Conservation (phyloP, 768 basidiomycete genomes). For the Glaciozyma martinii region DNA sequence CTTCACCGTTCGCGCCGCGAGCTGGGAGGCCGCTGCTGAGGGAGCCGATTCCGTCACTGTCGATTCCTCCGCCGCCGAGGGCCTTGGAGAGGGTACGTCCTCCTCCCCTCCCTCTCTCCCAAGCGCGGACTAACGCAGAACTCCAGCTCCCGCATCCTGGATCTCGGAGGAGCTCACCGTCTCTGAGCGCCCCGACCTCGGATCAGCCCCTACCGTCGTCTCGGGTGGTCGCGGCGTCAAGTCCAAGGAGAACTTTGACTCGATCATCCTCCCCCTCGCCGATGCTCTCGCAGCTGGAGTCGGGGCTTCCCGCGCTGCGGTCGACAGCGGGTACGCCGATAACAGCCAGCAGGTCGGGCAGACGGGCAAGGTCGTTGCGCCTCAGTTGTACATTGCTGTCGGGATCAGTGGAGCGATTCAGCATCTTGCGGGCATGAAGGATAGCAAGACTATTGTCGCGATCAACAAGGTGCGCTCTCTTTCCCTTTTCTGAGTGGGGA, state of each 20-base stretch:
- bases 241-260: constrained; percentile 83
- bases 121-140: background rate
- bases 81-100: constrained; percentile 44
- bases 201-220: constrained; percentile 75
- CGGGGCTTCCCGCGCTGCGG: constrained; percentile 95
- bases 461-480: constrained; percentile 70
- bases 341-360: constrained; percentile 98
- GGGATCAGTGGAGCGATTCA: constrained; percentile 99
- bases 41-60: constrained; percentile 44
- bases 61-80: constrained; percentile 46
- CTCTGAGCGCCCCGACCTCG: constrained; percentile 87
- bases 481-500: background rate
- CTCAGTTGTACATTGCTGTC: constrained; percentile 88
- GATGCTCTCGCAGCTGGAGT: constrained; percentile 90
- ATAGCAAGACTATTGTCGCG: constrained; percentile 94
- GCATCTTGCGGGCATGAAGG: constrained; percentile 99
- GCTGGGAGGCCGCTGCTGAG: constrained; percentile 56
- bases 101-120: background rate
- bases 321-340: constrained; percentile 96
- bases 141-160: constrained; percentile 40
- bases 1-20: constrained; percentile 87
- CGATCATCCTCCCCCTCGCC: constrained; percentile 78
- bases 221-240: constrained; percentile 94
- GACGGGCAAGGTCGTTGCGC: constrained; percentile 96
- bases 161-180: constrained; percentile 57